These are phyloP conservation scores for Vicia sativa DNA, from an alignment of 306 rosid species.

Conservation along the genomic window DNA sequence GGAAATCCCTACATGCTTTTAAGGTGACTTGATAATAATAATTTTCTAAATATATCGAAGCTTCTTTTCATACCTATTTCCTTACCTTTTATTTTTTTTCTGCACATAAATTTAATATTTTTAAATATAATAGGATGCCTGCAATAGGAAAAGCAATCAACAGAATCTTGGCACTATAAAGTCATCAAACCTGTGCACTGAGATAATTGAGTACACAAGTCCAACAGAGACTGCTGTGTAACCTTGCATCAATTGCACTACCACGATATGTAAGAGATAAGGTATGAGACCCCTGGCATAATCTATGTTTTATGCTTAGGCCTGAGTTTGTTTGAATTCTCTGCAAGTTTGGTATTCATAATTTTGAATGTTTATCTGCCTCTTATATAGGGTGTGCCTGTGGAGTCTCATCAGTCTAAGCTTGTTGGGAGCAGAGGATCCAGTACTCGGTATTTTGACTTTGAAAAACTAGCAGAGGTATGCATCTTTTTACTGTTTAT, in stretches of 20 bases:
- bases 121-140: conserved; percentile 63
- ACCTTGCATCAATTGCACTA: conserved; percentile 95
- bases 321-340: conserved; percentile 15
- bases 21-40: conserved; percentile 54
- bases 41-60: neutral
- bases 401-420: conserved; percentile 92
- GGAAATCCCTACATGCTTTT: conserved; percentile 98
- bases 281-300: conserved; percentile 47
- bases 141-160: conserved; percentile 94
- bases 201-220: conserved; percentile 86
- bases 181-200: conserved; percentile 94
- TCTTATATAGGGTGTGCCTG: conserved; percentile 60
- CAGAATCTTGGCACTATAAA: conserved; percentile 93
- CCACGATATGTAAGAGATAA: conserved; percentile 94
- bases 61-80: neutral
- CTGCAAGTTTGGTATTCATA: conserved; percentile 9
- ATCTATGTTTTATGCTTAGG: neutral
- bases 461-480: conserved; percentile 88
- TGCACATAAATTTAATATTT: neutral
- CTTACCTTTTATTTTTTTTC: neutral
- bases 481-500: neutral
- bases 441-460: conserved; percentile 80
- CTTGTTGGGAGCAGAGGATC: conserved; percentile 90
- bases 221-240: conserved; percentile 99
- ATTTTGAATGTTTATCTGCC: conserved; percentile 15